Evolutionary conservation across 768 basidiomycete genomes (phyloP).

Genomic region (Asterophora lycoperdoides): DNA sequence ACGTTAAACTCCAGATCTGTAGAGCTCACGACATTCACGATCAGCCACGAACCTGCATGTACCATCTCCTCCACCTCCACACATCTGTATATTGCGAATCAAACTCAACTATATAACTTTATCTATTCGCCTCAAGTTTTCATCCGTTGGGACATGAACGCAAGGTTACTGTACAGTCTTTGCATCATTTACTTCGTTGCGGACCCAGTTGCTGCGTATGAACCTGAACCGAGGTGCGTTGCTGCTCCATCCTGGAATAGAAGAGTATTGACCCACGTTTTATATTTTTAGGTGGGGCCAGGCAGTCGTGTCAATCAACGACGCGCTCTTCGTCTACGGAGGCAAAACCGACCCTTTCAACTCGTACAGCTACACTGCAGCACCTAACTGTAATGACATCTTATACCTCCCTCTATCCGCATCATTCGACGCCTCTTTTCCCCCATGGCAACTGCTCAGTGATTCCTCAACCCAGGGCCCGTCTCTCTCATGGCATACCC

Average conservation of each 20-base stretch:
- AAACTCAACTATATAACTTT: slow-evolving; percentile 10
- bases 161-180: slow-evolving; percentile 14
- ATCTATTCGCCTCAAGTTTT: slow-evolving; percentile 8
- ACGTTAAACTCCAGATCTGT: slow-evolving; percentile 1
- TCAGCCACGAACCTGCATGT: slow-evolving; percentile 18
- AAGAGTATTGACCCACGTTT: neutral
- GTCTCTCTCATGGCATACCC: slow-evolving; percentile 72
- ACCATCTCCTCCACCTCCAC: neutral
- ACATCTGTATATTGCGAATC: neutral
- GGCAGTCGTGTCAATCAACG: slow-evolving; percentile 53
- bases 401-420: slow-evolving; percentile 61
- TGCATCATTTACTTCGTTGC: slow-evolving; percentile 14
- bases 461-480: slow-evolving; percentile 51
- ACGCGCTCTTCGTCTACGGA: slow-evolving; percentile 69
- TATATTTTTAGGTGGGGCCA: slow-evolving; percentile 72
- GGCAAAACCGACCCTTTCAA: slow-evolving; percentile 75
- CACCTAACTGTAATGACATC: slow-evolving; percentile 68
- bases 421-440: slow-evolving; percentile 53
- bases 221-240: slow-evolving; percentile 24
- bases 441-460: slow-evolving; percentile 65
- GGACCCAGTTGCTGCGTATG: slow-evolving; percentile 18
- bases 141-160: slow-evolving; percentile 9
- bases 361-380: slow-evolving; percentile 66
- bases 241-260: neutral
- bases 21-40: slow-evolving; percentile 12